These are phyloP conservation scores for Rhododendron williamsianum DNA, from an alignment of 148 eudicot species.

Conservation along the genomic window DNA sequence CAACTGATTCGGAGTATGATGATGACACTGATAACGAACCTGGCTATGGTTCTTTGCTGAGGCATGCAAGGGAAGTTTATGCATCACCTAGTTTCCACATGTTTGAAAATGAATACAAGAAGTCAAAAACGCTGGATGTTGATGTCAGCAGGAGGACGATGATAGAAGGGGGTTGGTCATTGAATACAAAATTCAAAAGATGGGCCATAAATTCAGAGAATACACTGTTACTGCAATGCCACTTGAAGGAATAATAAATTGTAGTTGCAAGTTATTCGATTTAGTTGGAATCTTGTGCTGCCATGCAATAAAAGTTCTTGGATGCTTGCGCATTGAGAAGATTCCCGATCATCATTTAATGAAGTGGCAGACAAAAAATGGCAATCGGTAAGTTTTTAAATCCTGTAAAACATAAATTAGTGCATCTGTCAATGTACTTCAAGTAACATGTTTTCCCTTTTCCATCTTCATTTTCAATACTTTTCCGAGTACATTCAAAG, in stretches of 20 bases:
- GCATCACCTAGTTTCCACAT: neutral
- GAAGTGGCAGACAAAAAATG: neutral
- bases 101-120: neutral
- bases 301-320: neutral
- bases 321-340: constrained; percentile 3
- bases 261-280: constrained; percentile 1
- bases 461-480: too few species aligned
- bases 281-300: neutral
- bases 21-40: neutral
- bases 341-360: neutral
- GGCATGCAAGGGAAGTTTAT: constrained; percentile 5
- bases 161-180: neutral
- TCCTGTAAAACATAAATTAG: too few species aligned
- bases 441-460: too few species aligned
- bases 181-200: neutral
- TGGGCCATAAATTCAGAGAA: neutral
- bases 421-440: too few species aligned
- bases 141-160: neutral
- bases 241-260: neutral
- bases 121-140: neutral
- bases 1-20: neutral
- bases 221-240: constrained; percentile 1
- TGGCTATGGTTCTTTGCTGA: neutral
- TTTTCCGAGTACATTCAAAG: too few species aligned
- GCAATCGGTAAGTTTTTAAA: too few species aligned